Percentiles rank a stretch among this genome's conserved stretches.
Evolutionary conservation across 2,329 filamentous ascomycete species (phyloP).

Genomic region (Aureobasidium sp.): DNA sequence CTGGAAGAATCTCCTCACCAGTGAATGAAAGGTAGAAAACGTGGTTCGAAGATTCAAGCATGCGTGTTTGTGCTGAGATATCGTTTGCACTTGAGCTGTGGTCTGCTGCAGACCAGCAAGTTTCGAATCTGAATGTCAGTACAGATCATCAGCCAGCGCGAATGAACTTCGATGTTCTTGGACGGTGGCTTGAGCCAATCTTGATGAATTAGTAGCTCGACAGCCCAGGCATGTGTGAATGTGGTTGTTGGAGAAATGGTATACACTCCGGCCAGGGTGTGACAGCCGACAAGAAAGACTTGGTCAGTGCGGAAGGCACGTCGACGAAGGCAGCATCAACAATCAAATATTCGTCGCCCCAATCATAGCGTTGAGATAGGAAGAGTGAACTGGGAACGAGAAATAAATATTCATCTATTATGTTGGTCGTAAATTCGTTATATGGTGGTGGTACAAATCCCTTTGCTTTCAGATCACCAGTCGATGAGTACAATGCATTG

Average conservation of each 20-base stretch:
- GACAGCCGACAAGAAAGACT: not conserved
- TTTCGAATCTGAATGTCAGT: too few relatives aligned
- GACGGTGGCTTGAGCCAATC: not conserved
- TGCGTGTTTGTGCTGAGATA: not conserved
- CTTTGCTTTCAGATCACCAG: not conserved
- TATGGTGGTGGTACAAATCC: not conserved
- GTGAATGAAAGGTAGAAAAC: not conserved
- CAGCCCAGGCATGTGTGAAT: not conserved
- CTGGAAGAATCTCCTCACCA: not conserved
- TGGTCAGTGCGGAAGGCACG: not conserved
- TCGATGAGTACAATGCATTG: not conserved
- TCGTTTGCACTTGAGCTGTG: not conserved
- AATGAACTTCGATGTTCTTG: fast-evolving
- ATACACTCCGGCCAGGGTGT: not conserved
- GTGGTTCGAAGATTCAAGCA: not conserved
- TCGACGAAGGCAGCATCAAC: not conserved
- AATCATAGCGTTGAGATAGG: too few relatives aligned
- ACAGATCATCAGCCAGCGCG: not conserved
- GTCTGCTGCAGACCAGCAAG: not conserved
- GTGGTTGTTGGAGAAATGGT: not conserved
- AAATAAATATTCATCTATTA: not conserved
- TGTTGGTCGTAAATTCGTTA: not conserved
- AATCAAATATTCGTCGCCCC: too few relatives aligned
- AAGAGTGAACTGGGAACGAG: not conserved
- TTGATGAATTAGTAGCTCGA: not conserved